phyloP scores from a whole-genome alignment of 1,284 basidiomycete species.

The Sanghuangporus sanghuang region DNA sequence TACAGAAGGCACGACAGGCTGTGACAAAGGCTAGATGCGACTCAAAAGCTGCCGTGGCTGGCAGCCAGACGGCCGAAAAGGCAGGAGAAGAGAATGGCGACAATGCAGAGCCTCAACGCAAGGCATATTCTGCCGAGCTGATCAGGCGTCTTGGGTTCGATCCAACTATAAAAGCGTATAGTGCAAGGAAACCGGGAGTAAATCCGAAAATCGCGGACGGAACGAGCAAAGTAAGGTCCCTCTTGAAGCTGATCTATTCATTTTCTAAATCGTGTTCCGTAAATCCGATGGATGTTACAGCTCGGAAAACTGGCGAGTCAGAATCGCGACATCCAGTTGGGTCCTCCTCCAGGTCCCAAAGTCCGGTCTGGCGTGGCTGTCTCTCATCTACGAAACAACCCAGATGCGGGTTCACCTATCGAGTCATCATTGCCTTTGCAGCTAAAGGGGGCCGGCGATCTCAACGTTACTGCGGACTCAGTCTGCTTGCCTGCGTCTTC shows the following conservation, averaged over 20 bases:
- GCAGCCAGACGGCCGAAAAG: conserved; percentile 17
- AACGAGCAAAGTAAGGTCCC: not conserved
- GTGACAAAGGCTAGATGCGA: conserved; percentile 9
- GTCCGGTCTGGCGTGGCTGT: conserved; percentile 16
- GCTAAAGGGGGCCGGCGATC: not conserved
- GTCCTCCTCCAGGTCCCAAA: conserved; percentile 16
- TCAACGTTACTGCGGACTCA: not conserved
- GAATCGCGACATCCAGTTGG: conserved; percentile 11
- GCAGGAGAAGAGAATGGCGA: conserved; percentile 17
- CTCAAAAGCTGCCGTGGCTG: conserved; percentile 23
- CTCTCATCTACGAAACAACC: not conserved
- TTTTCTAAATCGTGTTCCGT: not conserved
- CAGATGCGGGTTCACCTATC: no score
- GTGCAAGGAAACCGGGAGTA: conserved; percentile 13
- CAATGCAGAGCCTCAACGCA: conserved; percentile 28
- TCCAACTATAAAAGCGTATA: conserved; percentile 51
- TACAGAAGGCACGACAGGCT: conserved; percentile 26
- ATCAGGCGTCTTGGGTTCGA: conserved; percentile 72
- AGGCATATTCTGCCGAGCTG: conserved; percentile 55
- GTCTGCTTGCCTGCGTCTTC: not conserved
- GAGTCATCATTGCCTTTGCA: not conserved
- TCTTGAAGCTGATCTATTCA: not conserved
- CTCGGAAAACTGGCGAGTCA: conserved; percentile 2
- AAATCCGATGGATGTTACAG: not conserved
- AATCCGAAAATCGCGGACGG: not conserved